phyloP scores from a whole-genome alignment of 108 stramenopile genomes.

The Nannochloropsis oceanica region DNA sequence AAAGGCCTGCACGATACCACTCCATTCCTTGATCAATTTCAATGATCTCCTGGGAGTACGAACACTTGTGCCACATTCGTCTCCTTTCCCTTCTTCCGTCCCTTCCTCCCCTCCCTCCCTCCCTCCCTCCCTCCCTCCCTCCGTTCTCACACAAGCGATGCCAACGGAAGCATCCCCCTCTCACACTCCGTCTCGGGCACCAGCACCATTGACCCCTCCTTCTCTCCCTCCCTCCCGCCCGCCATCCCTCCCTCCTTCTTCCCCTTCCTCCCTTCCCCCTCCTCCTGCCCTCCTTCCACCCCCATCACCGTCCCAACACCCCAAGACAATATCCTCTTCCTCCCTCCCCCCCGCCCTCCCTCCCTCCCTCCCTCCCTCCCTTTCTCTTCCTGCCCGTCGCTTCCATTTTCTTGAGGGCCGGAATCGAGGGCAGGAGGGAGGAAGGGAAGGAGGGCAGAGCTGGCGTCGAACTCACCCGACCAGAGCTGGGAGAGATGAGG shows the following conservation, averaged over 20 bases:
- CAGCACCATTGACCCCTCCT: background rate
- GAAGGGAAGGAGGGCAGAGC: too few species aligned
- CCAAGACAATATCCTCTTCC: too few species aligned
- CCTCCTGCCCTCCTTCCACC: background rate
- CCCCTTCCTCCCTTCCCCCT: background rate
- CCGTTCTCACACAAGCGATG: background rate
- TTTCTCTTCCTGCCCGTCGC: too few species aligned
- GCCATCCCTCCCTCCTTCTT: background rate
- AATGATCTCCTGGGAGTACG: too few species aligned
- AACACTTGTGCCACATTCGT: too few species aligned
- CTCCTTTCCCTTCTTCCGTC: background rate
- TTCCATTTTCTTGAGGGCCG: too few species aligned
- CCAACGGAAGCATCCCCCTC: background rate
- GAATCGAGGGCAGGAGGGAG: too few species aligned
- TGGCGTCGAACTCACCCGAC: too few species aligned
- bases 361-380: too few species aligned
- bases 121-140: background rate
- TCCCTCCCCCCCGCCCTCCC: too few species aligned
- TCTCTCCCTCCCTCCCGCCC: background rate
- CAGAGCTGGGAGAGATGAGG: background rate
- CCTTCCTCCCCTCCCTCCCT: background rate
- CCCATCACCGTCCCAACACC: background rate
- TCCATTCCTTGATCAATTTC: too few species aligned
- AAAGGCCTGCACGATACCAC: too few species aligned
- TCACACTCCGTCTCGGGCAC: background rate